Evolutionary conservation across 768 basidiomycete species (phyloP), one percentile per base, ranked within the genome.

Genomic region (Pleurotus eryngii): DNA sequence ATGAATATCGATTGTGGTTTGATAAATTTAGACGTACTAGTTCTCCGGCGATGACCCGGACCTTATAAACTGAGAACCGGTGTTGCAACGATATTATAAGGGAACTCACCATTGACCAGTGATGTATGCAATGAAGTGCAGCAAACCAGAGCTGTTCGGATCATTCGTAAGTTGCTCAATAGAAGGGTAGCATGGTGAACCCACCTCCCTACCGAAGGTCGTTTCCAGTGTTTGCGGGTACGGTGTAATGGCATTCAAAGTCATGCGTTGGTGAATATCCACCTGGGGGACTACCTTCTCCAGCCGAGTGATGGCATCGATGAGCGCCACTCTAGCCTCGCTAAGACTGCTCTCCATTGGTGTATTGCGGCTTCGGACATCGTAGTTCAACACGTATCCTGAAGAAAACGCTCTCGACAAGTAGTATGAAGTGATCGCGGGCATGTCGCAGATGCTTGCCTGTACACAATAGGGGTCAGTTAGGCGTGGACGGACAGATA

Each of bases 391-490:
- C 43, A 82, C 72, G 64, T 80, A 75, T 24, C 76, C 65, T 11
- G 77, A 74, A 18, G 74, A 65, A 65, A 50, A 85, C 70, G 46
- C 78, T 81, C 35, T 86, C 81, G 43, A 84, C 64, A 4, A 92
- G 77, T 24, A 92, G 79, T 53, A 78, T 74, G 66, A 90, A 94
- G 65, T 94, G 92, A 65, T 93, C 92, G 56, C 87, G 79, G 20
- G 89, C 90, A 76, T 94, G 92, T 39, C 92, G 84, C 43, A 94
- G 67, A 67, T 94, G 92, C 72, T 94, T 94, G 49, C 91, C 91
- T 92, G 60, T 55, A 38, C 55, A 50, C 51, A 30, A 54, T 27
- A 55, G 58, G 15, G 57, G 49, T 30, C 46, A 12, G 53, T 15
- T 48, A 37, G 17, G 43, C 24, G n/a, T 54, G 40, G 30, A 40